phyloP scores from a whole-genome alignment of 2,329 filamentous ascomycete species.

The Apiospora malaysiana region DNA sequence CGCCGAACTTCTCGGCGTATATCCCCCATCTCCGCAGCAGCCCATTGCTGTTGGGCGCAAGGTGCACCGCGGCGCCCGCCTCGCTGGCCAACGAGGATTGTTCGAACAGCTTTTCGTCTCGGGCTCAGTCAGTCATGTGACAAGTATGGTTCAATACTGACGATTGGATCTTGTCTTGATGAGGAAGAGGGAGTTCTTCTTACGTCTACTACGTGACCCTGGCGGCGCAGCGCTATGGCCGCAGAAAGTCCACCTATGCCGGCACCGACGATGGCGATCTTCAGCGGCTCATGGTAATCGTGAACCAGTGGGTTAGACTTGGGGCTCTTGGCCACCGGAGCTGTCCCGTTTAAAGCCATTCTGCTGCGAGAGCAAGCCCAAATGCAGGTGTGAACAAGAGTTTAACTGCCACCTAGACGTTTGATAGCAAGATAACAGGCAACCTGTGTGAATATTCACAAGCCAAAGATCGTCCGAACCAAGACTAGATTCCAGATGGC shows the following conservation, averaged over 20 bases:
- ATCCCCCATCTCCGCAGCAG: slow-evolving; percentile 52
- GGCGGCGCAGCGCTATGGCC: slow-evolving; percentile 57
- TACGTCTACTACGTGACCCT: slow-evolving; percentile 54
- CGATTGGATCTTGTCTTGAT: neutral
- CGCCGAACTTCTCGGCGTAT: slow-evolving; percentile 45
- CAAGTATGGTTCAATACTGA: no score
- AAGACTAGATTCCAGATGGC: neutral
- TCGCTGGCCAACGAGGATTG: slow-evolving; percentile 62
- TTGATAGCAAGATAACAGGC: neutral
- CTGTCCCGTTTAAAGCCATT: slow-evolving; percentile 23
- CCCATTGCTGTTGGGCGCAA: slow-evolving; percentile 66
- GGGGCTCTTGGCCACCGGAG: slow-evolving; percentile 21
- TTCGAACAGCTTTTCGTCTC: slow-evolving; percentile 57
- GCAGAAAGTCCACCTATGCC: slow-evolving; percentile 60
- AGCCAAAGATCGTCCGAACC: neutral
- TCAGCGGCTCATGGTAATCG: slow-evolving; percentile 27
- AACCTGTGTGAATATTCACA: neutral
- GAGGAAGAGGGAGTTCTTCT: neutral
- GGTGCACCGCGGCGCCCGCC: slow-evolving; percentile 65
- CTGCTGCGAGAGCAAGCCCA: neutral
- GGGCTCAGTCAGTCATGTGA: neutral
- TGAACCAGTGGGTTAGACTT: slow-evolving; percentile 27
- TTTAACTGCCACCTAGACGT: neutral
- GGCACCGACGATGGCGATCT: slow-evolving; percentile 41
- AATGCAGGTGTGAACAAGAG: neutral